A percentile compares a stretch with the other conserved stretches of the same genome.
Conservation (phyloP, 2,329 filamentous ascomycete genomes). For the Ampelomyces quisqualis region DNA sequence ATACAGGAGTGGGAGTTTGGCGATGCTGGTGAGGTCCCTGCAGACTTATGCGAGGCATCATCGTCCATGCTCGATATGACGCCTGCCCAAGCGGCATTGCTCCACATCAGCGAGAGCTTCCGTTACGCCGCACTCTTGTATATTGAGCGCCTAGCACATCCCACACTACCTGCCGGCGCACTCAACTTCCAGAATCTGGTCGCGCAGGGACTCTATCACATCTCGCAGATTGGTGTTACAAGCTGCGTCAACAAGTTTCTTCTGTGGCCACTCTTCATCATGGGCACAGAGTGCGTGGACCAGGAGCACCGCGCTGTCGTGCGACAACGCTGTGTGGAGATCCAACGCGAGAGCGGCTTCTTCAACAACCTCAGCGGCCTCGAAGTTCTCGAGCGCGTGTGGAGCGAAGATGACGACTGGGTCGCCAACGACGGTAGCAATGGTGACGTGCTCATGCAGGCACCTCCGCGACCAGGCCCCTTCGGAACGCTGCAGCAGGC, state of each 20-base stretch:
- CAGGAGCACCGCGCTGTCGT: conserved; percentile 77
- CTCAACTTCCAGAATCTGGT: conserved; percentile 82
- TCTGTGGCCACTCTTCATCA: conserved; percentile 89
- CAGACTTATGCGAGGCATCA: conserved; percentile 26
- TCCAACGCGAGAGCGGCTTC: conserved; percentile 86
- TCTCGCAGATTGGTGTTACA: conserved; percentile 72
- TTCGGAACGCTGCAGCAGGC: conserved; percentile 37
- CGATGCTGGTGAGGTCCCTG: conserved; percentile 29
- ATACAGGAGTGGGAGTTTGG: conserved; percentile 79
- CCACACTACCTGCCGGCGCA: conserved; percentile 69
- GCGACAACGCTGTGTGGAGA: conserved; percentile 76
- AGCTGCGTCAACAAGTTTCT: conserved; percentile 81
- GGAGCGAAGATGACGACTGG: conserved; percentile 59
- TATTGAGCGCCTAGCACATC: conserved; percentile 81
- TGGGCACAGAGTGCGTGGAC: conserved; percentile 84
- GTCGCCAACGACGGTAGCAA: conserved; percentile 14
- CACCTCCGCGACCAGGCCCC: conserved; percentile 17
- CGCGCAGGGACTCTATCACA: conserved; percentile 78
- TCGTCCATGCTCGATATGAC: conserved; percentile 30
- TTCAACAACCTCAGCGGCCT: conserved; percentile 88
- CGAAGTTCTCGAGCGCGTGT: conserved; percentile 81
- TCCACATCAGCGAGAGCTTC: conserved; percentile 85
- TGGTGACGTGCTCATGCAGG: conserved; percentile 21
- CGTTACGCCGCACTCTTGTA: conserved; percentile 87
- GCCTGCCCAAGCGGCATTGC: conserved; percentile 68